phyloP scores from a whole-genome alignment of 2,329 filamentous ascomycete genomes.

The Penicillium sp. region DNA sequence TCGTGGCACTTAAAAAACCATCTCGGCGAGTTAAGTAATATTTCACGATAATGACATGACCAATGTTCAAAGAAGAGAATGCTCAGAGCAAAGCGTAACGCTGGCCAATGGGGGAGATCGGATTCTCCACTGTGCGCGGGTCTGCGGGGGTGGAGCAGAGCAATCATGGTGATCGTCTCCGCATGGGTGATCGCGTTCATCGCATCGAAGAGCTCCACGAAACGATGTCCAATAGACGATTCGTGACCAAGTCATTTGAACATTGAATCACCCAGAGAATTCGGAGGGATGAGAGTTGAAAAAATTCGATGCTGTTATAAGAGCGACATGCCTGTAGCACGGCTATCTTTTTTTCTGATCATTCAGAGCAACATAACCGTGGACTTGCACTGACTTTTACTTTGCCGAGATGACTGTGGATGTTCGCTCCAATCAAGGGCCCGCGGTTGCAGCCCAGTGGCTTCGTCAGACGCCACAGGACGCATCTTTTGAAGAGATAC shows the following conservation, averaged over 20 bases:
- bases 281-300: not conserved
- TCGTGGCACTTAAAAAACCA: not conserved
- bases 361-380: not conserved
- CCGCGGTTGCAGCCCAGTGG: not conserved
- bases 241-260: not conserved
- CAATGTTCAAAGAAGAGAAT: not conserved
- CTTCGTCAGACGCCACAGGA: not conserved
- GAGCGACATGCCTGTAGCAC: not conserved
- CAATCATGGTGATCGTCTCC: too few relatives aligned
- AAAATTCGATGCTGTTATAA: not conserved
- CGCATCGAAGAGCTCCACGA: not conserved
- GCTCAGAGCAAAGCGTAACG: not conserved
- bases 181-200: not conserved
- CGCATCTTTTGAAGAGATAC: not conserved
- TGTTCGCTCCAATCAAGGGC: not conserved
- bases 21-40: not conserved
- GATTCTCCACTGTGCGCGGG: not conserved
- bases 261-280: not conserved
- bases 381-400: not conserved
- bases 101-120: not conserved
- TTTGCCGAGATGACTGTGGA: not conserved
- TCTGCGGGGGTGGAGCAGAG: not conserved
- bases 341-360: not conserved
- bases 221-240: not conserved
- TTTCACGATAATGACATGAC: not conserved